Base-by-base conservation (phyloP, 2,329 filamentous ascomycete genomes). In the Zopfia rhizophila region DNA sequence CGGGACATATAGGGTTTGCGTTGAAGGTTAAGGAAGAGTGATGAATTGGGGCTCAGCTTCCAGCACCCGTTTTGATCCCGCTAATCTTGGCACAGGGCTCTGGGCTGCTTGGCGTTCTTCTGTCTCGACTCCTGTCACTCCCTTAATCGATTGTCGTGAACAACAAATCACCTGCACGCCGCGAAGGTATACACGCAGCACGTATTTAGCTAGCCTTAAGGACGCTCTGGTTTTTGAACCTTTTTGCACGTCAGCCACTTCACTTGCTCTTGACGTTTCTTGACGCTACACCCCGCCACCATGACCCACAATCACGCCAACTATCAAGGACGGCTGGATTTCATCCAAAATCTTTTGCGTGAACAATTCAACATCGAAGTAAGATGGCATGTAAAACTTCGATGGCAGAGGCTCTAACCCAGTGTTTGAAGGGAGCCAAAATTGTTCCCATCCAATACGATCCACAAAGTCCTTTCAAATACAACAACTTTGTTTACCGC, bases 401-500 rank as follows among this genome's bases (percentile, higher is more conserved):
- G 21, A 12, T 10, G 25, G n/a, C 33, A 12, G 30, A 44, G 32
- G 23, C 36, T 11, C 28, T 27, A 32, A 14, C 25, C 16, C 29
- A 23, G 17, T 45, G 37, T 35, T 41, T n/a, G 37, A 30, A 44
- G 41, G 47, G 48, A 40, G 52, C 41, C 17, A 32, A 57, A 19
- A 55, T 68, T 30, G 36, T 23, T 11, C 64, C 61, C 7, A 58
- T 70, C 32, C 55, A 66, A 53, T 69, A 72, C 41, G 63, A 72
- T 21, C 58, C 65, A 18, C 52, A 64, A 31, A 58, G 53, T 38
- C 61, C 60, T 11, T 72, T 69, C 58, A 65, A 63, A 32, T 70
- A 69, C 55, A 69, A 70, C 53, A 72, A 70, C 53, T 72, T 71
- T 39, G 58, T 71, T 19, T 71, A 72, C 48, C 61, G 40, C 24